Evolutionary conservation across 2,329 filamentous ascomycete genomes (phyloP).

Genomic region (Pseudogymnoascus sp.): DNA sequence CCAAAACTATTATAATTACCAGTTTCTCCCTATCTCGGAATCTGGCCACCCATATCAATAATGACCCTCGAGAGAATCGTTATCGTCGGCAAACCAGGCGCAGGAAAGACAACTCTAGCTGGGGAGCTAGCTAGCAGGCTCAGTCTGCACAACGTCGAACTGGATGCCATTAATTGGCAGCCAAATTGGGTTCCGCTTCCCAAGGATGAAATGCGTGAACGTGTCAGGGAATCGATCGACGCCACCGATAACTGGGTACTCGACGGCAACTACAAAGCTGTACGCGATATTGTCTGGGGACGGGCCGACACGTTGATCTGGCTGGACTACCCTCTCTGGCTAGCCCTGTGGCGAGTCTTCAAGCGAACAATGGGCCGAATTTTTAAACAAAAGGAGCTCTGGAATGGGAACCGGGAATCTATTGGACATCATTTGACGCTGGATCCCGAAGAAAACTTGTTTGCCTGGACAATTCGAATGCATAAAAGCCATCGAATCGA

Average conservation of each 20-base stretch:
- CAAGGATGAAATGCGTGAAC: neutral
- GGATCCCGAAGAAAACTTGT: slow-evolving; percentile 4
- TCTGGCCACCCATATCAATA: neutral
- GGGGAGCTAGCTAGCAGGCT: neutral
- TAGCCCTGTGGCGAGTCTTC: neutral
- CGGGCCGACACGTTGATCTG: slow-evolving; percentile 7
- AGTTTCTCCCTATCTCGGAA: neutral
- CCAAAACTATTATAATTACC: neutral
- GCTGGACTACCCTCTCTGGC: slow-evolving; percentile 7
- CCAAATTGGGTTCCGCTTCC: neutral
- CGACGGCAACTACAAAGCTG: slow-evolving; percentile 2
- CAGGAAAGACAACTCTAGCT: slow-evolving; percentile 5
- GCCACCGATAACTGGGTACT: neutral
- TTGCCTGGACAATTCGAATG: slow-evolving; percentile 6
- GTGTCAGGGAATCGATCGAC: neutral
- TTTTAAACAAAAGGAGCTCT: neutral
- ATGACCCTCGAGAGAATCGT: slow-evolving; percentile 3
- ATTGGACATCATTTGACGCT: slow-evolving; percentile 2
- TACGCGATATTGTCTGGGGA: slow-evolving; percentile 3
- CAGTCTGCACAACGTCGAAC: neutral
- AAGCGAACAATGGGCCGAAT: neutral
- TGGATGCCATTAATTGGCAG: slow-evolving; percentile 1
- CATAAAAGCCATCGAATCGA: neutral
- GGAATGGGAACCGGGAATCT: slow-evolving; percentile 9
- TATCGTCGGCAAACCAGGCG: slow-evolving; percentile 4